Evolutionary conservation across 2,329 filamentous ascomycete species (phyloP).

Genomic region (Colletotrichum musae): DNA sequence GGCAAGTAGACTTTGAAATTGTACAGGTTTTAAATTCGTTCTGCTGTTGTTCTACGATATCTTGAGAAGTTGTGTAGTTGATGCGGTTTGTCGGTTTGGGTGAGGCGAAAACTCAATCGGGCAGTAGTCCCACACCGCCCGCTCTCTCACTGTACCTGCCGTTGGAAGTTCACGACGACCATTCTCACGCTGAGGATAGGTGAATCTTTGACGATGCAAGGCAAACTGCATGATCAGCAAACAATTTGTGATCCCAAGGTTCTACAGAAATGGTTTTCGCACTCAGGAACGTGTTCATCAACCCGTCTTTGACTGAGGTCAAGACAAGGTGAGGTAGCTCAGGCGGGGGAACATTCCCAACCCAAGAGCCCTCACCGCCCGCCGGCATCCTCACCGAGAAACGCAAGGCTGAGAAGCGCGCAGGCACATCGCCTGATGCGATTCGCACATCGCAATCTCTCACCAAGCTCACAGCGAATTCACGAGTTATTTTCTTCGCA

Average conservation of each 20-base stretch:
- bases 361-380: neutral
- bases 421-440: neutral
- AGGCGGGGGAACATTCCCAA: neutral
- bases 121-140: conserved; percentile 35
- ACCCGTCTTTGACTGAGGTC: neutral
- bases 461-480: neutral
- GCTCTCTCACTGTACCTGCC: conserved; percentile 7
- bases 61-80: neutral
- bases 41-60: neutral
- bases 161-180: neutral
- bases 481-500: conserved; percentile 21
- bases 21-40: neutral
- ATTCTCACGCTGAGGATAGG: neutral
- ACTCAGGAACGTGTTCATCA: neutral
- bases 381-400: neutral
- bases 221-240: no score
- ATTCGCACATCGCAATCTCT: neutral
- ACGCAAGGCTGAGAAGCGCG: neutral
- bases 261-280: accelerated
- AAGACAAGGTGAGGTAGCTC: neutral
- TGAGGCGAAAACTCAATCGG: conserved; percentile 40
- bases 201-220: neutral
- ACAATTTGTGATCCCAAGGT: no score
- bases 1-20: neutral
- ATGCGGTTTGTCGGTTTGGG: conserved; percentile 16